phyloP scores from a whole-genome alignment of 176 grass and related monocot genomes.

The Aechmea fasciata region DNA sequence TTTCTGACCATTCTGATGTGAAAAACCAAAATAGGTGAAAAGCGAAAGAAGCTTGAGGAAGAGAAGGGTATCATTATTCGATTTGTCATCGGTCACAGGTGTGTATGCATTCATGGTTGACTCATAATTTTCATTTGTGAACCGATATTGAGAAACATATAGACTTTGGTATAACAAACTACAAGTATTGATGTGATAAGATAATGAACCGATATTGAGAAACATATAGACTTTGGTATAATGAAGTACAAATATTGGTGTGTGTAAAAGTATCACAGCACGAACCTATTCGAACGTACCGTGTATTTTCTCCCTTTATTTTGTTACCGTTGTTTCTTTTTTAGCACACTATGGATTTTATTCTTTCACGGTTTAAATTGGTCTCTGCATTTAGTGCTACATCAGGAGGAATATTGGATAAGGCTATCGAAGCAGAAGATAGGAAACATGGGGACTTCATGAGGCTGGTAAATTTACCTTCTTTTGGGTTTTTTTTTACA shows the following conservation, averaged over 20 bases:
- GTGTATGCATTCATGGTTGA: background rate
- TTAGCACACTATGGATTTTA: background rate
- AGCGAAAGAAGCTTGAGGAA: constrained; percentile 69
- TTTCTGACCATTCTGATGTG: constrained; percentile 4
- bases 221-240: no score
- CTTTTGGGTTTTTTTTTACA: background rate
- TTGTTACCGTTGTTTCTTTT: background rate
- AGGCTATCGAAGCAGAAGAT: constrained; percentile 87
- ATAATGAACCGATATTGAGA: no score
- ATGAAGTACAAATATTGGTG: no score
- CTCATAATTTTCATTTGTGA: background rate
- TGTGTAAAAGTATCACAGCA: no score
- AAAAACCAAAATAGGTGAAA: constrained; percentile 37
- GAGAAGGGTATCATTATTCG: constrained; percentile 85
- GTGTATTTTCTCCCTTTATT: background rate
- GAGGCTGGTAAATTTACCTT: constrained; percentile 55
- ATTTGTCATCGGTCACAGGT: constrained; percentile 92
- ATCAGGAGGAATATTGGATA: constrained; percentile 85
- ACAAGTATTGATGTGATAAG: no score
- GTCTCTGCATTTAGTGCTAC: constrained; percentile 35
- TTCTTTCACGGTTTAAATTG: background rate
- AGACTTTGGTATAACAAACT: no score
- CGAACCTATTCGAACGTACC: background rate
- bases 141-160: no score
- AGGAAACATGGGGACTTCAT: constrained; percentile 70